Base-by-base conservation (phyloP, 2,329 filamentous ascomycete genomes). In the Phialocephala sp. region DNA sequence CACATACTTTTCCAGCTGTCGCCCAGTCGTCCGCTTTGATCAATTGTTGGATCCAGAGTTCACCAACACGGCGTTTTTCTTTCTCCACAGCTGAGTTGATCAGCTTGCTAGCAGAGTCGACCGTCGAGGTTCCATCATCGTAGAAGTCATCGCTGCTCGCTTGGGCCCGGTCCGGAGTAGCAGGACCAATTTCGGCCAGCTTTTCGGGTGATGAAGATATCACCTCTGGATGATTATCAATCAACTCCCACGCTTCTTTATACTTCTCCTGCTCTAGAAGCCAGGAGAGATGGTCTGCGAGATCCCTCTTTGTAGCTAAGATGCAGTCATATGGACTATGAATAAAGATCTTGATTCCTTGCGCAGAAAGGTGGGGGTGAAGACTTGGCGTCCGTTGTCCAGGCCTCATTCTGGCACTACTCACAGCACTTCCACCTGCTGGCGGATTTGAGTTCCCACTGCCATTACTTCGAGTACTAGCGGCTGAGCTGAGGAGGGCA, bases 321-420 rank as follows among this genome's bases (percentile, higher is more conserved):
- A 98, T 90, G 73, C 94, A 98, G 78, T 99, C 95, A 75, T 96
- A 99, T 0, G 95, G 95, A 72, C 93, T 97, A 74, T 97, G 93
- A 47, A 99, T 92, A 76, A 97, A 97, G 18, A 99, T 91, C 74
- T 98, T 91, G 70, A 89, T 82, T 8, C 89, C 89, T 43, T 84
- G 81, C 11, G 84, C 68, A 22, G 67, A 66, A 39, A 76, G 67
- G 47, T 75, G 69, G 9, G 74, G 74, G 67, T 77, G 74, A 43
- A 67, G 68, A 35, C 62, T 59, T 20, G 60, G 55, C 14, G 54
- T 45, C 80, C 80, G 69, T 85, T 80, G 56, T 81, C 83, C 69
- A 84, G 82, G 58, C 68, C 67, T 80, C 77, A 69, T 79, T 79
- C 22, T 77, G 69, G 54, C 77, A 67, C 76, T 74, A 32, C 77